Percentiles rank a stretch among this genome's conserved stretches.
phyloP scores from a whole-genome alignment of 192 early-diverging fungal species.

The Podochytrium sp. region DNA sequence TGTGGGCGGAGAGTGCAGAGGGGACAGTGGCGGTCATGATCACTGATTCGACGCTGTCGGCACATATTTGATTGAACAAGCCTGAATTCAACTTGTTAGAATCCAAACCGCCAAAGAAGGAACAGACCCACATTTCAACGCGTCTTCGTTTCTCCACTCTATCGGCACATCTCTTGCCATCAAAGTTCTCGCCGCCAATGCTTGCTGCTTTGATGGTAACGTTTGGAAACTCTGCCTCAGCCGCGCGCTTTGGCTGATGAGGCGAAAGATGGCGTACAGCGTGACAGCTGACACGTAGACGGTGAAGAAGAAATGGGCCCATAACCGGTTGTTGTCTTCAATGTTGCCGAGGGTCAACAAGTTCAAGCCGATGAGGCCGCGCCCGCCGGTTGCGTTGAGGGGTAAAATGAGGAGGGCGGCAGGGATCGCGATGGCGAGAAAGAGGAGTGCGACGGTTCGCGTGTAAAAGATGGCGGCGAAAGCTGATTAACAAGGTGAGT shows the following conservation, averaged over 20 bases:
- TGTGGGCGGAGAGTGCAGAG: neutral
- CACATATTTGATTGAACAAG: constrained; percentile 38
- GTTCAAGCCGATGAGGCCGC: constrained; percentile 53
- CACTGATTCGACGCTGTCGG: constrained; percentile 36
- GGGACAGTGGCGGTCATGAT: constrained; percentile 1
- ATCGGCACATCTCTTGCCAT: constrained; percentile 72
- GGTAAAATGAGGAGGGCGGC: constrained; percentile 69
- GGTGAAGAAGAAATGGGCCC: constrained; percentile 67
- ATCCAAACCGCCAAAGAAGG: constrained; percentile 63
- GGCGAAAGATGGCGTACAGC: constrained; percentile 56
- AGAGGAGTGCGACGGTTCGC: constrained; percentile 68
- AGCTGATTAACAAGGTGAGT: constrained; percentile 40
- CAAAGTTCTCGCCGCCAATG: constrained; percentile 63
- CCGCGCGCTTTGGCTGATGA: constrained; percentile 61
- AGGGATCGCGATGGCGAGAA: constrained; percentile 59
- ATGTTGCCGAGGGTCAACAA: constrained; percentile 77
- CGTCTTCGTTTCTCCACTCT: constrained; percentile 45
- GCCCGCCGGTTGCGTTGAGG: constrained; percentile 63
- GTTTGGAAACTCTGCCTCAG: constrained; percentile 70
- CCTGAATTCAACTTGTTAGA: constrained; percentile 38
- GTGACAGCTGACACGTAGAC: constrained; percentile 33
- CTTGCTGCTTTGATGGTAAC: constrained; percentile 49
- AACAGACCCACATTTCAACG: constrained; percentile 59
- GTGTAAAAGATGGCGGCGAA: constrained; percentile 81
- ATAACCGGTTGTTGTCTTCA: constrained; percentile 47